Percentiles rank a stretch among this genome's conserved stretches.
phyloP scores from a whole-genome alignment of 1,284 basidiomycete species.

The Marasmius fiardii region DNA sequence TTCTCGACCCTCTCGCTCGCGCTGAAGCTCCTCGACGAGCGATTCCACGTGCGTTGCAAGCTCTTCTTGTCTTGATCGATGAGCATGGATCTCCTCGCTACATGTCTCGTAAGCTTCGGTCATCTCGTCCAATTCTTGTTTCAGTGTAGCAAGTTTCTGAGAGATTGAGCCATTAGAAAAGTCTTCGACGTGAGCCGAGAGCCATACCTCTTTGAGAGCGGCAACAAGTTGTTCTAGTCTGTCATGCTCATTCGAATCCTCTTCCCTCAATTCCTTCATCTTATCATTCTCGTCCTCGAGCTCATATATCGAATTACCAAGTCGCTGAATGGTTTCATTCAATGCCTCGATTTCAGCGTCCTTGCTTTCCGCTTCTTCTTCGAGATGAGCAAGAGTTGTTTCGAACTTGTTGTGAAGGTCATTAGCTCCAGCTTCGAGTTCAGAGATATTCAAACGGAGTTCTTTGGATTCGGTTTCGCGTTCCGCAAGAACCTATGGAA shows the following conservation, averaged over 20 bases:
- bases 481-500: conserved; percentile 61
- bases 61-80: conserved; percentile 69
- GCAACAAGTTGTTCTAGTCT: conserved; percentile 67
- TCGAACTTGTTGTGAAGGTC: conserved; percentile 75
- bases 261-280: conserved; percentile 36
- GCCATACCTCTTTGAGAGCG: conserved; percentile 74
- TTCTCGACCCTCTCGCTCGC: conserved; percentile 54
- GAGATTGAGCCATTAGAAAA: conserved; percentile 5
- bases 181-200: neutral
- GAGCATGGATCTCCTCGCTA: conserved; percentile 55
- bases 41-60: conserved; percentile 74
- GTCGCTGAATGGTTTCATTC: conserved; percentile 70
- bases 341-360: conserved; percentile 71
- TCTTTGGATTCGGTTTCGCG: conserved; percentile 73
- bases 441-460: conserved; percentile 66
- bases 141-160: conserved; percentile 65
- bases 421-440: conserved; percentile 67
- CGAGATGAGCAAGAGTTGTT: conserved; percentile 66
- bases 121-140: conserved; percentile 60
- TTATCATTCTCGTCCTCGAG: conserved; percentile 61
- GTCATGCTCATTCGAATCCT: conserved; percentile 69
- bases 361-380: conserved; percentile 67
- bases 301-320: conserved; percentile 56
- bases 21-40: conserved; percentile 62
- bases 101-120: conserved; percentile 59